phyloP scores from a whole-genome alignment of 2,329 filamentous ascomycete species.

The Albophoma yamanashiensis region DNA sequence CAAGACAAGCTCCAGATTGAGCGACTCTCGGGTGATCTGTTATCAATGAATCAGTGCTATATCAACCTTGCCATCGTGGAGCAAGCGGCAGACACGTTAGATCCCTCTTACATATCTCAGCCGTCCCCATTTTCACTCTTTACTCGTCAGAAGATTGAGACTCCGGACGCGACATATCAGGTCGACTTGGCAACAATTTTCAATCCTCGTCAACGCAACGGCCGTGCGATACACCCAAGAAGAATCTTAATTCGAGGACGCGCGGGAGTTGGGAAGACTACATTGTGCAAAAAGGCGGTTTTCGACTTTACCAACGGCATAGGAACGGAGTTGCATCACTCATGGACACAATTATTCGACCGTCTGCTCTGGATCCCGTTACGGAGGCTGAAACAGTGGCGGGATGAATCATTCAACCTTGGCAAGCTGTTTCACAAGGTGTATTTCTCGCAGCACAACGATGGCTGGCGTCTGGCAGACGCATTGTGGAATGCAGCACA shows the following conservation, averaged over 20 bases:
- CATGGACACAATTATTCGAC: constrained; percentile 17
- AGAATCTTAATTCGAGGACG: constrained; percentile 24
- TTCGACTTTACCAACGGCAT: constrained; percentile 16
- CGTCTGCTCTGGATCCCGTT: constrained; percentile 28
- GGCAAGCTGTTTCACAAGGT: constrained; percentile 12
- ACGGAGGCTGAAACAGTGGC: constrained; percentile 18
- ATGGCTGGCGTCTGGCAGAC: constrained; percentile 6
- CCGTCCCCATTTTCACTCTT: constrained; percentile 15
- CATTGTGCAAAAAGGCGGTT: constrained; percentile 30
- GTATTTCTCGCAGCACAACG: constrained; percentile 13
- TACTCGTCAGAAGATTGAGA: constrained; percentile 15
- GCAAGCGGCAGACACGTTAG: not conserved
- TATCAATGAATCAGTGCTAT: constrained; percentile 25
- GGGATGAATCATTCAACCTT: not conserved
- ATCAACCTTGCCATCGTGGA: constrained; percentile 28
- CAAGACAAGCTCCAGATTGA: constrained; percentile 17
- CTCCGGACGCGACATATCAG: constrained; percentile 8
- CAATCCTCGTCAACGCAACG: constrained; percentile 10
- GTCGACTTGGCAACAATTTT: constrained; percentile 17
- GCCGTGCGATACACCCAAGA: constrained; percentile 9
- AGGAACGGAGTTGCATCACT: not conserved
- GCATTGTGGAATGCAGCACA: not conserved
- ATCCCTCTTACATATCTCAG: not conserved
- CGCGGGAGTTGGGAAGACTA: constrained; percentile 28
- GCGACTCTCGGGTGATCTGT: constrained; percentile 20